phyloP scores from a whole-genome alignment of 2,329 filamentous ascomycete genomes.

The Cercospora canescens region DNA sequence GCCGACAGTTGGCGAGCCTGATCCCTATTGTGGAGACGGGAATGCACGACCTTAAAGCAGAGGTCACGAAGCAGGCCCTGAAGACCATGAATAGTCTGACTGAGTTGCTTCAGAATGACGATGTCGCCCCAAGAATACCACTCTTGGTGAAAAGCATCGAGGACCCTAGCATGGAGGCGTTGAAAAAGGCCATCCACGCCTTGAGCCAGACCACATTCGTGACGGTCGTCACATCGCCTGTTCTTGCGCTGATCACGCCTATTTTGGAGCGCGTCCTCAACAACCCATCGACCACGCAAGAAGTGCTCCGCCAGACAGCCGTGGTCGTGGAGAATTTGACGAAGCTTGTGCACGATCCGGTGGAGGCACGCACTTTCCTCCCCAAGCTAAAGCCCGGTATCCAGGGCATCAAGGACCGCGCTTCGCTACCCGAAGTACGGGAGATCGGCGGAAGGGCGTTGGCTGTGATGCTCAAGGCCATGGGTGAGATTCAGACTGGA shows the following conservation, averaged over 20 bases:
- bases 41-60: conserved; percentile 94
- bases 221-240: conserved; percentile 90
- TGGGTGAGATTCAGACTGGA: conserved; percentile 63
- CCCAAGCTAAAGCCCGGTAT: conserved; percentile 94
- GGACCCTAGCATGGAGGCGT: conserved; percentile 80
- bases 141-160: conserved; percentile 94
- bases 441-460: conserved; percentile 82
- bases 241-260: conserved; percentile 89
- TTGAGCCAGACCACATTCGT: conserved; percentile 99
- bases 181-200: conserved; percentile 95
- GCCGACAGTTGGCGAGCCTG: conserved; percentile 77
- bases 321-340: conserved; percentile 98
- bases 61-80: conserved; percentile 83
- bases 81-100: conserved; percentile 91
- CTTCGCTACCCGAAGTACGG: conserved; percentile 91
- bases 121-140: conserved; percentile 88
- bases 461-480: conserved; percentile 88
- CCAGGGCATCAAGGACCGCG: conserved; percentile 80
- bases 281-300: conserved; percentile 85
- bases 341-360: conserved; percentile 92
- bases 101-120: conserved; percentile 90
- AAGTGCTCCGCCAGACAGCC: conserved; percentile 91
- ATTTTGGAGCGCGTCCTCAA: conserved; percentile 93
- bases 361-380: conserved; percentile 91
- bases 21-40: conserved; percentile 89